Conservation (phyloP, 2,329 filamentous ascomycete species). For the Pleurostoma richardsiae region DNA sequence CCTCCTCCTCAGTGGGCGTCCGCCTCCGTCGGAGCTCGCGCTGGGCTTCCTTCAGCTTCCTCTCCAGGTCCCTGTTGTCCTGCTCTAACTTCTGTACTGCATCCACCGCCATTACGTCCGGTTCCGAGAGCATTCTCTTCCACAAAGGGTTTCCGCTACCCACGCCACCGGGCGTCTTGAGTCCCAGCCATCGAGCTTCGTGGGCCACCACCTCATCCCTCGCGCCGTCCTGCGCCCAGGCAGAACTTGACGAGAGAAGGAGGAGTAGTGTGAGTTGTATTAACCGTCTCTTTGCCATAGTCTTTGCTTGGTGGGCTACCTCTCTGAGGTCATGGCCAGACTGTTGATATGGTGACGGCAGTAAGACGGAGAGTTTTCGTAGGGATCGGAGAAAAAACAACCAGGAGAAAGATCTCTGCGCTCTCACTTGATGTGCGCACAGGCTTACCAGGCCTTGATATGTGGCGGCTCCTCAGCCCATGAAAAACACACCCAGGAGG, state of each 20-base stretch:
- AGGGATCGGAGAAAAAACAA: no score
- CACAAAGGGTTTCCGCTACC: constrained; percentile 1
- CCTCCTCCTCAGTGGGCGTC: constrained; percentile 5
- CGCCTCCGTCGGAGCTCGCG: background rate
- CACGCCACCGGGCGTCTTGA: background rate
- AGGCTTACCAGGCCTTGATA: no score
- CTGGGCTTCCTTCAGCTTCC: background rate
- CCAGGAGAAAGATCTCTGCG: no score
- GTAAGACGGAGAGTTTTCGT: no score
- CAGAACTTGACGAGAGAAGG: constrained; percentile 15
- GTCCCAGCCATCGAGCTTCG: background rate
- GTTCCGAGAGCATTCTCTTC: constrained; percentile 1
- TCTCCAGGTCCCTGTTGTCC: constrained; percentile 2
- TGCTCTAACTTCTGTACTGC: constrained; percentile 3
- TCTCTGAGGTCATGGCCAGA: no score
- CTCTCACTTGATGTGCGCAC: no score
- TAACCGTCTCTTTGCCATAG: constrained; percentile 13
- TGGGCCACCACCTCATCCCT: constrained; percentile 1
- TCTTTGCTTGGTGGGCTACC: no score
- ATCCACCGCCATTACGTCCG: constrained; percentile 8
- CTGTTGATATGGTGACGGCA: no score
- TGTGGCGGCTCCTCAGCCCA: no score
- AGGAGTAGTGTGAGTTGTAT: constrained; percentile 14
- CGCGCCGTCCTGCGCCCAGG: constrained; percentile 11
- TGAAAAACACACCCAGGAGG: no score